Percentiles rank a stretch among this genome's conserved stretches.
phyloP scores from a whole-genome alignment of 1,284 basidiomycete genomes.

The Cryptococcus hybrid region DNA sequence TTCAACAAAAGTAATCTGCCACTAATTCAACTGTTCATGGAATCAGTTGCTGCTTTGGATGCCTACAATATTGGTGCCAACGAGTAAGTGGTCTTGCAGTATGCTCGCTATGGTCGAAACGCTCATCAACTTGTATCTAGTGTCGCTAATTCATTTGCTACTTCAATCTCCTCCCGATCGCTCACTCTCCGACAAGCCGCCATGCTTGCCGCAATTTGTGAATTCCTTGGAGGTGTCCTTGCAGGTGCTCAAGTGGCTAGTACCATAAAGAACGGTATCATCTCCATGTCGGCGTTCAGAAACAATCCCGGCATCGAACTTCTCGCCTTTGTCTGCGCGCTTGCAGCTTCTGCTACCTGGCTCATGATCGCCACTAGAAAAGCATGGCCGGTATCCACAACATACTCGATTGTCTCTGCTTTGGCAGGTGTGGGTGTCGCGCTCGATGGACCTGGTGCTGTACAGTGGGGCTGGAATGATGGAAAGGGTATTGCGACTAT shows the following conservation, averaged over 20 bases:
- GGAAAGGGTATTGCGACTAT: slow-evolving; percentile 52
- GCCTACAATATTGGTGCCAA: slow-evolving; percentile 55
- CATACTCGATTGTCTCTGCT: slow-evolving; percentile 53
- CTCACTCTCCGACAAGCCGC: slow-evolving; percentile 53
- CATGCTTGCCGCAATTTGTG: slow-evolving; percentile 50
- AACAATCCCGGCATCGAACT: slow-evolving; percentile 52
- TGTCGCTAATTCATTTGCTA: slow-evolving; percentile 53
- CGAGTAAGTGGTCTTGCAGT: slow-evolving; percentile 21
- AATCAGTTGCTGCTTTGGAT: slow-evolving; percentile 47
- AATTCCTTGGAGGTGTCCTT: slow-evolving; percentile 52
- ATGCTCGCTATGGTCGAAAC: not conserved
- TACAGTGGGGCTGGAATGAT: slow-evolving; percentile 56
- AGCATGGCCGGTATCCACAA: slow-evolving; percentile 53
- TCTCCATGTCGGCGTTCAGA: slow-evolving; percentile 43
- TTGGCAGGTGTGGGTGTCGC: slow-evolving; percentile 55
- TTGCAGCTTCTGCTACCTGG: slow-evolving; percentile 48
- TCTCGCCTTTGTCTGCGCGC: slow-evolving; percentile 52
- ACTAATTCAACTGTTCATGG: not conserved
- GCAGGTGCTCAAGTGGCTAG: slow-evolving; percentile 51
- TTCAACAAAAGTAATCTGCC: not conserved
- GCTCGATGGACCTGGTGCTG: slow-evolving; percentile 45
- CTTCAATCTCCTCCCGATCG: slow-evolving; percentile 53
- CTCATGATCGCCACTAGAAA: slow-evolving; percentile 50
- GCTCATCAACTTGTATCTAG: not conserved
- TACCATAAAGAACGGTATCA: slow-evolving; percentile 56